These are phyloP conservation scores for Chalciporus sp. DNA, from an alignment of 1,284 basidiomycete genomes.

Conservation along the genomic window DNA sequence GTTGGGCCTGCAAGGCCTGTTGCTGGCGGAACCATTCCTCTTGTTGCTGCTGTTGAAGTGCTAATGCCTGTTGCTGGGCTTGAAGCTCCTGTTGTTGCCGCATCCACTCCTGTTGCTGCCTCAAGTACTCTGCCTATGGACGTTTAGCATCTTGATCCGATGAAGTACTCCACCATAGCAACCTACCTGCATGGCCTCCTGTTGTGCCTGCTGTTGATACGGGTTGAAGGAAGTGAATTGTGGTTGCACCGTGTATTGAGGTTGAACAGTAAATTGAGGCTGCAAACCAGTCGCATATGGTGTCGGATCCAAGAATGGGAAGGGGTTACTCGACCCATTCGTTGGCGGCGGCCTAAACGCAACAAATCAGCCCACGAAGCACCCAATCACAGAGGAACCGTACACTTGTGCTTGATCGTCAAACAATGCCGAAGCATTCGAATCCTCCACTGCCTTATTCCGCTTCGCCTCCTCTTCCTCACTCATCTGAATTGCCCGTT, in stretches of 20 bases:
- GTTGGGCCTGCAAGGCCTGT: constrained; percentile 56
- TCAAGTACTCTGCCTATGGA: constrained; percentile 64
- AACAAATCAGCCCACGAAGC: constrained; percentile 7
- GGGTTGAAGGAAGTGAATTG: constrained; percentile 92
- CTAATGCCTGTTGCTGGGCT: constrained; percentile 42
- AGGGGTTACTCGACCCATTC: constrained; percentile 49
- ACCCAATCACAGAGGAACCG: constrained; percentile 13
- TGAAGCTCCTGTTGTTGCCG: constrained; percentile 48
- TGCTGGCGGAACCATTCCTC: constrained; percentile 73
- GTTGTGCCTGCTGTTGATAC: constrained; percentile 93
- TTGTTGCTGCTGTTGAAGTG: constrained; percentile 62
- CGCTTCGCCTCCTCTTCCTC: constrained; percentile 86
- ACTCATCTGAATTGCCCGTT: constrained; percentile 79
- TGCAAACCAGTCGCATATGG: constrained; percentile 62
- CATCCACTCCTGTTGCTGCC: constrained; percentile 70
- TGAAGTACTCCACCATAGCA: constrained; percentile 1
- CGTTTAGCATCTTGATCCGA: constrained; percentile 6
- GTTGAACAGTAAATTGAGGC: constrained; percentile 74
- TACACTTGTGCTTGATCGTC: constrained; percentile 83
- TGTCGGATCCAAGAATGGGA: constrained; percentile 70
- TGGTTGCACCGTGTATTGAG: constrained; percentile 65
- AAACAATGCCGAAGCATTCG: constrained; percentile 79
- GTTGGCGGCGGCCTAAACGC: constrained; percentile 36
- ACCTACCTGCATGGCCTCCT: constrained; percentile 71
- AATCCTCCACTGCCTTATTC: constrained; percentile 69